Evolutionary conservation across 2,329 filamentous ascomycete genomes (phyloP).

Genomic region (Ilyonectria sp.): DNA sequence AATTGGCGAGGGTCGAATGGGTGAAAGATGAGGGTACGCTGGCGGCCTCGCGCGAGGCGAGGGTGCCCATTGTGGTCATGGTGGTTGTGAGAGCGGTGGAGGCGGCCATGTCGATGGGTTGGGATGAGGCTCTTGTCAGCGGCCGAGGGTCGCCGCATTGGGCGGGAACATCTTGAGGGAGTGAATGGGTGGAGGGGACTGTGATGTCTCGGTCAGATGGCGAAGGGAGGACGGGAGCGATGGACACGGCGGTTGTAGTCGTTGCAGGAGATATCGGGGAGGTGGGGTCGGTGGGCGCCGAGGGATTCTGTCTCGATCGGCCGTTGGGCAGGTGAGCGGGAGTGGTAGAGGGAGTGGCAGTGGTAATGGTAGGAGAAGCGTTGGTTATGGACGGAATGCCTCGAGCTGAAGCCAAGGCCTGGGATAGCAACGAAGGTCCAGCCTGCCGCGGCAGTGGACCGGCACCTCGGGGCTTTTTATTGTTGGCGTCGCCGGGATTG

Average conservation of each 20-base stretch:
- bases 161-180: slow-evolving; percentile 53
- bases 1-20: slow-evolving; percentile 50
- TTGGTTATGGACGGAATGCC: slow-evolving; percentile 57
- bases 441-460: slow-evolving; percentile 58
- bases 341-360: slow-evolving; percentile 19
- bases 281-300: slow-evolving; percentile 30
- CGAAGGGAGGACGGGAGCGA: slow-evolving; percentile 26
- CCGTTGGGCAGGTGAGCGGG: slow-evolving; percentile 29
- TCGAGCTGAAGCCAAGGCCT: slow-evolving; percentile 72
- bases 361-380: slow-evolving; percentile 12
- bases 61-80: slow-evolving; percentile 51
- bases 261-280: slow-evolving; percentile 27
- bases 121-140: slow-evolving; percentile 56
- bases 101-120: slow-evolving; percentile 52
- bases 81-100: slow-evolving; percentile 51
- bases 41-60: slow-evolving; percentile 49
- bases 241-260: slow-evolving; percentile 12
- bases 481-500: slow-evolving; percentile 41
- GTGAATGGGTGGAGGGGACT: slow-evolving; percentile 28
- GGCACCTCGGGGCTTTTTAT: slow-evolving; percentile 64
- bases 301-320: slow-evolving; percentile 51
- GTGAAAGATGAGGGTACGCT: slow-evolving; percentile 53
- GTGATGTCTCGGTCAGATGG: slow-evolving; percentile 43
- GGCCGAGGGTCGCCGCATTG: slow-evolving; percentile 54
- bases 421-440: slow-evolving; percentile 70